Evolutionary conservation across 257 asterid species (phyloP).

Genomic region (Ehretia macrophylla): DNA sequence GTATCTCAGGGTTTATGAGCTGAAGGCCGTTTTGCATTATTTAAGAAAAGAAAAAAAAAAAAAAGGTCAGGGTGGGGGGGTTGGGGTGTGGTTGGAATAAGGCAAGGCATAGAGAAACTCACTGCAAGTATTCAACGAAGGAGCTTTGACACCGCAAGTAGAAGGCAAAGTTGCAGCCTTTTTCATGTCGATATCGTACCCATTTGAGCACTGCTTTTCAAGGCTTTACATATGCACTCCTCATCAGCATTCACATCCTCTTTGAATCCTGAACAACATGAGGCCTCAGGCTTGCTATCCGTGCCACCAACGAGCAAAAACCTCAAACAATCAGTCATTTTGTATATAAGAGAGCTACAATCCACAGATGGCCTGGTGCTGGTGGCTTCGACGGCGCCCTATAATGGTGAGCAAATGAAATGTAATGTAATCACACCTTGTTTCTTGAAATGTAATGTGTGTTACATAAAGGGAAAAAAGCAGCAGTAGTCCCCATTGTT

Average conservation of each 20-base stretch:
- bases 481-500: no score
- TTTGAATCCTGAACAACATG: constrained; percentile 18
- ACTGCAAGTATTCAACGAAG: constrained; percentile 13
- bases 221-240: constrained; percentile 13
- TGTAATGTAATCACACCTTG: no score
- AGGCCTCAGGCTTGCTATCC: background rate
- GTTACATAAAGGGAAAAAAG: no score
- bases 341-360: background rate
- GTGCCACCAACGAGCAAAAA: background rate
- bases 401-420: no score
- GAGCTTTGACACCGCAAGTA: constrained; percentile 13
- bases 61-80: no score
- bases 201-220: background rate
- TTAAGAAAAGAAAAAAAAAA: no score
- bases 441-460: no score
- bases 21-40: no score
- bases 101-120: no score
- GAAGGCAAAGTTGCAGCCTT: constrained; percentile 13
- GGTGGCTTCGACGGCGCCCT: no score
- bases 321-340: constrained; percentile 8
- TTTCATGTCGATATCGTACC: constrained; percentile 10
- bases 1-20: no score
- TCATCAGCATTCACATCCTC: background rate
- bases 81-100: no score
- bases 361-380: background rate